Conservation (phyloP, 2,329 filamentous ascomycete genomes). For the Magnaporthiopsis rhizophila region DNA sequence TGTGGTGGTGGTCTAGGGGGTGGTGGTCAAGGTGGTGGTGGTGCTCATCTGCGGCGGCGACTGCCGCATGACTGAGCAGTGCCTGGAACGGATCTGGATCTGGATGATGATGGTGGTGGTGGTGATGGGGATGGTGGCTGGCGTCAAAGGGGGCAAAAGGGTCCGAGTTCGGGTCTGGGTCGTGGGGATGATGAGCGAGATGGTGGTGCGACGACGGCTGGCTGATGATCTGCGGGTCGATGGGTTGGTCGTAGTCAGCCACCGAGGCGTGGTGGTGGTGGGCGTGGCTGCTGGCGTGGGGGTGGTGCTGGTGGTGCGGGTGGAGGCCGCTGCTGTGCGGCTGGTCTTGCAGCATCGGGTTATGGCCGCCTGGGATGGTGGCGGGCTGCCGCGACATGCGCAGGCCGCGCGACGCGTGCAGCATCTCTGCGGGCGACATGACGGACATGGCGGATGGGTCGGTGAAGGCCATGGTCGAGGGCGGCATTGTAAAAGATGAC, state of each 20-base stretch:
- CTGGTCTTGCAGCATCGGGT: constrained; percentile 23
- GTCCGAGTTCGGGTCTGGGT: constrained; percentile 17
- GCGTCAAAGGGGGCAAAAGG: constrained; percentile 30
- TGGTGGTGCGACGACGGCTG: constrained; percentile 24
- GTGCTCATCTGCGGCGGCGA: constrained; percentile 11
- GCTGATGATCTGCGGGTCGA: constrained; percentile 52
- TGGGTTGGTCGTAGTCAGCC: constrained; percentile 34
- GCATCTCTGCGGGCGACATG: constrained; percentile 23
- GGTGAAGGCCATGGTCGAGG: constrained; percentile 10
- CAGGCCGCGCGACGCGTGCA: constrained; percentile 19
- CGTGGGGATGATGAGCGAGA: constrained; percentile 18
- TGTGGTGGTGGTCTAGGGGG: constrained; percentile 4
- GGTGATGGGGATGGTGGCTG: constrained; percentile 21
- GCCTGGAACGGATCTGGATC: constrained; percentile 45
- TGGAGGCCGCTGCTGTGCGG: constrained; percentile 21
- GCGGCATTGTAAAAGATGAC: constrained; percentile 1
- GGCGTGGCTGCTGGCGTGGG: constrained; percentile 17
- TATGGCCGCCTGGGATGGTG: constrained; percentile 16
- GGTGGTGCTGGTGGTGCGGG: constrained; percentile 25
- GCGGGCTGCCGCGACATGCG: constrained; percentile 18
- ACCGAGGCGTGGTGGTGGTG: constrained; percentile 14
- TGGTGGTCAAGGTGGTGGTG: constrained; percentile 9
- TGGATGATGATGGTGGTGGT: constrained; percentile 23
- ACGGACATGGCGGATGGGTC: constrained; percentile 38
- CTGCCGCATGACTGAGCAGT: constrained; percentile 38